Conservation (phyloP, 495 filamentous ascomycete genomes). For the Neurospora terricola region DNA sequence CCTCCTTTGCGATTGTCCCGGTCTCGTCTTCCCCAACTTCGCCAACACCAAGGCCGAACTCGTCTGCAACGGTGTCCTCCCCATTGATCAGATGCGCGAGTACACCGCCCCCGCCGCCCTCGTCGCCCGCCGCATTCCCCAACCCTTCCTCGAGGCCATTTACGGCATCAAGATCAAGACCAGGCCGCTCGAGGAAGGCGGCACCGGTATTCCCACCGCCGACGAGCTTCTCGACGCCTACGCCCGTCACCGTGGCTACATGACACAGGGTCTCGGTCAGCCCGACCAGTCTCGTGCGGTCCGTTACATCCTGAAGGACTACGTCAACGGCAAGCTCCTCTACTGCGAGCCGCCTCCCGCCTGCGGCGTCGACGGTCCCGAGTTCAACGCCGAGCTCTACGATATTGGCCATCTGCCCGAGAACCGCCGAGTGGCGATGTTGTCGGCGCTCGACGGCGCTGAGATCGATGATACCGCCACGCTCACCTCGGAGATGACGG, state of each 20-base stretch:
- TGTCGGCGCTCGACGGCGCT: conserved; percentile 34
- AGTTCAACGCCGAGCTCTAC: conserved; percentile 88
- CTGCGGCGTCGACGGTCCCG: conserved; percentile 51
- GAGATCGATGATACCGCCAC: conserved; percentile 12
- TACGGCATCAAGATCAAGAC: conserved; percentile 86
- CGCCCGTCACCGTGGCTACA: conserved; percentile 79
- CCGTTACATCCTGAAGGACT: conserved; percentile 88
- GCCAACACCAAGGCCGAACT: conserved; percentile 94
- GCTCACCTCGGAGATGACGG: conserved; percentile 23
- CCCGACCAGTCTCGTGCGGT: conserved; percentile 92
- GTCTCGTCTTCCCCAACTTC: conserved; percentile 98
- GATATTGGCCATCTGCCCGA: conserved; percentile 65
- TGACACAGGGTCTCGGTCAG: conserved; percentile 74
- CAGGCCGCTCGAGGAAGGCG: conserved; percentile 83
- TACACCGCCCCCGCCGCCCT: conserved; percentile 81
- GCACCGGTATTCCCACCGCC: conserved; percentile 78
- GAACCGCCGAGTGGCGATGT: conserved; percentile 54
- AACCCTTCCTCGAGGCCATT: conserved; percentile 76
- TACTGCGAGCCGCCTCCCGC: conserved; percentile 81
- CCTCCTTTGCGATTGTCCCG: conserved; percentile 94
- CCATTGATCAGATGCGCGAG: conserved; percentile 94
- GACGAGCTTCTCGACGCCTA: conserved; percentile 83
- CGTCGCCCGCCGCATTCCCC: conserved; percentile 86
- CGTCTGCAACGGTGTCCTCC: conserved; percentile 89
- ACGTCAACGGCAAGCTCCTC: conserved; percentile 89